Conservation (phyloP, 2,329 filamentous ascomycete genomes). For the Aspergillus pseudonomiae region DNA sequence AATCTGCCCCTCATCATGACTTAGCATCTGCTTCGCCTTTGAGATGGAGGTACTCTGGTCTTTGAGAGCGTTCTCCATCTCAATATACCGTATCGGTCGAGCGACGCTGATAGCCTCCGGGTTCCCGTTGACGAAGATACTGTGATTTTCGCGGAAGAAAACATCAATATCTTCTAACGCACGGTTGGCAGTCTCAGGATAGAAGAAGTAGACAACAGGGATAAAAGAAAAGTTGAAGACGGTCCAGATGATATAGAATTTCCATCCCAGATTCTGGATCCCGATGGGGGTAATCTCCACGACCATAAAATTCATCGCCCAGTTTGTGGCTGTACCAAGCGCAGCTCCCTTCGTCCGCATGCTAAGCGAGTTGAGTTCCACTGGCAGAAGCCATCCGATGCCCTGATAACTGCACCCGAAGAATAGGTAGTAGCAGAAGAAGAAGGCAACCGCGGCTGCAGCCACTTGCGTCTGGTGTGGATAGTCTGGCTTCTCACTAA, state of each 20-base stretch:
- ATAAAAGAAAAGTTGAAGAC: slow-evolving; percentile 31
- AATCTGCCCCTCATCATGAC: background rate
- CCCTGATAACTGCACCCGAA: slow-evolving; percentile 46
- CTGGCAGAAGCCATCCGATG: slow-evolving; percentile 42
- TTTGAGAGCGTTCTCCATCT: slow-evolving; percentile 15
- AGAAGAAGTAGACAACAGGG: slow-evolving; percentile 34
- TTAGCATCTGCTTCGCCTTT: background rate
- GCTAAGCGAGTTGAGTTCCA: slow-evolving; percentile 38
- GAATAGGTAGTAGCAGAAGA: slow-evolving; percentile 44
- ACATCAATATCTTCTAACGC: slow-evolving; percentile 37
- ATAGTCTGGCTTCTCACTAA: slow-evolving; percentile 22
- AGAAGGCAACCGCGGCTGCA: slow-evolving; percentile 53
- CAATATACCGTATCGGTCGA: slow-evolving; percentile 13
- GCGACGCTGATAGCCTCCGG: slow-evolving; percentile 9
- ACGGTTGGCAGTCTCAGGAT: slow-evolving; percentile 35
- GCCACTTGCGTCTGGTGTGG: slow-evolving; percentile 47
- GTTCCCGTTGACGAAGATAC: slow-evolving; percentile 2
- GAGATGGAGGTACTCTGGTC: background rate
- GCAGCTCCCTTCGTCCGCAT: slow-evolving; percentile 39
- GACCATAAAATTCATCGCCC: slow-evolving; percentile 38
- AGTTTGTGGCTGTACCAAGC: slow-evolving; percentile 35
- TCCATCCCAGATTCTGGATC: slow-evolving; percentile 35
- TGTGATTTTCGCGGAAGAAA: slow-evolving; percentile 29
- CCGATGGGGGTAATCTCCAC: slow-evolving; percentile 37
- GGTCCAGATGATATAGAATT: slow-evolving; percentile 36